Base-by-base conservation (phyloP, 2,329 filamentous ascomycete species). In the Penicillium sp. region DNA sequence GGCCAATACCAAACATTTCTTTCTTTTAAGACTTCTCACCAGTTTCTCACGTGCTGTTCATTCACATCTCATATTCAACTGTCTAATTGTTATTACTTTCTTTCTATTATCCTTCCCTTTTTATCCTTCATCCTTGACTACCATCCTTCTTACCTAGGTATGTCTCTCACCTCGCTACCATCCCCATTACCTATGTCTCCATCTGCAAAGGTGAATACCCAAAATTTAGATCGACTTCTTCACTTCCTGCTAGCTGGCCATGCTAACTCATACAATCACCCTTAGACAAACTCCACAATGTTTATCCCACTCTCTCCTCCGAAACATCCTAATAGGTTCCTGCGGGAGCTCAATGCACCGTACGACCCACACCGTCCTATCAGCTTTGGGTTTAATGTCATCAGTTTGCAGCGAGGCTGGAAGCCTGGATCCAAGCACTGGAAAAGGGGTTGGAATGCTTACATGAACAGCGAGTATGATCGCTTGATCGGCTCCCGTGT, bases 391-490 rank as follows among this genome's bases (percentile, higher is more conserved):
- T 71, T 68, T 40, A 10, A 40, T 1, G 55, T 58, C 2, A 51
- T 71, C 1, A 61, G 57, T 8, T 3, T 8, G 9, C 38, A 55
- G 5, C 42, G 55, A n/a, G 27, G 53, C 1, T 72, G 69, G 69
- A 56, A 56, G 10, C n/a, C 16, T 0, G 55, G 54, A 4, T 61
- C 59, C 4, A 62, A 52, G n/a, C 51, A 19, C 0, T 70, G 67
- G 58, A 56, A 30, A 29, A 57, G 47, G 13, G 54, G 62, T 8
- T 68, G 65, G 57, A 61, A 62, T 8, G 32, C 30, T 9, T 71
- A 58, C 47, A 57, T 66, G 11, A 35, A 11, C 2, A 34, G 38
- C 3, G 58, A 69, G 10, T 69, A 65, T 27, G 53, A 69, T 10
- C 48, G 42, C 0, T 23, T 59, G 3, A 57, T 63, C 14, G 61